Base-by-base conservation (phyloP, 108 stramenopile species). In the Cyclotella cryptica region DNA sequence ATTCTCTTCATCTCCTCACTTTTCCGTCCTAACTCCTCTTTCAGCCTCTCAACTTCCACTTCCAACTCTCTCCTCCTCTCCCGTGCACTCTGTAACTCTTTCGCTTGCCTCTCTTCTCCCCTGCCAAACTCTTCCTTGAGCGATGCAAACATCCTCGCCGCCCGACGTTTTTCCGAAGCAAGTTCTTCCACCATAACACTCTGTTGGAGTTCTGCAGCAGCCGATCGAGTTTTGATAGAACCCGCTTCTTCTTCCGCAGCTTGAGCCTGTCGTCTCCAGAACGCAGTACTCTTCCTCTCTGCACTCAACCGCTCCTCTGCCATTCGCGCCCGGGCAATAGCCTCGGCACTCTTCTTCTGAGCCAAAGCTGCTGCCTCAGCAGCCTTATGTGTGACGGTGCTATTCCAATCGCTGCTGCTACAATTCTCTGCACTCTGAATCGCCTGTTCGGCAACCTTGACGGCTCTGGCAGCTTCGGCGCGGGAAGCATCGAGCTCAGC, bases 391-490 rank as follows among this genome's bases (percentile, higher is more conserved):
- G 95, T 96, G 9, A 96, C 95, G 10, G 95, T 96, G 21, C 75
- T 81, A 43, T 92, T 92, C 95, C 95, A 96, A 59, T 96, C 95
- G 69, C 79, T 82, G 69, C 84, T 87, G 68, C 71, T 90, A 69
- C 81, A 88, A 28, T 88, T 88, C 72, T 96, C 95, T n/a, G 95
- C 95, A 58, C 88, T 89, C 74, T 96, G 95, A 71, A 96, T 96
- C 39, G 95, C 95, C 77, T 96, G 95, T 72, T 96, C 95, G 27
- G 95, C 95, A 14, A 96, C 92, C 68, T 96, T 96, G 60, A 96
- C 95, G 15, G 95, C 95, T 46, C 95, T 80, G 3, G 92, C 87
- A 2, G 95, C 95, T 68, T 96, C 95, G 30, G 92, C 92, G 27
- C 95, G 88, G 57, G 84, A 86, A 58, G 90, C 95, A 27, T 93